Percentiles rank a stretch among this genome's conserved stretches.
Evolutionary conservation across 192 early-diverging fungal species (phyloP).

Genomic region (Coemansia pectinata): DNA sequence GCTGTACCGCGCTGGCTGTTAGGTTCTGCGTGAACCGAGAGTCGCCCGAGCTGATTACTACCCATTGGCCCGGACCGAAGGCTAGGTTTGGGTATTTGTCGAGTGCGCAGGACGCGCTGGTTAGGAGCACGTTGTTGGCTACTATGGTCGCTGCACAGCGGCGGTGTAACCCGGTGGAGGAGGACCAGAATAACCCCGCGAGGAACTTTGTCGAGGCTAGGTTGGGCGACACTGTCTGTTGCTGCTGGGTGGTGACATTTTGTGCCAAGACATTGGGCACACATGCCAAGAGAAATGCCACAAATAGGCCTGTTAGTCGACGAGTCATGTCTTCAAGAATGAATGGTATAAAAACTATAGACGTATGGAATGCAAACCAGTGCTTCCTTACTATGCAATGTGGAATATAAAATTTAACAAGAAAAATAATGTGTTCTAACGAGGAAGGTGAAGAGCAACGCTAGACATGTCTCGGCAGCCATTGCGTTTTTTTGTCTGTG

Average conservation of each 20-base stretch:
- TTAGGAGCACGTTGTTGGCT: constrained; percentile 36
- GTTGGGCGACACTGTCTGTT: constrained; percentile 10
- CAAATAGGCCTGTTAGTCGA: neutral
- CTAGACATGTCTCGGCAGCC: neutral
- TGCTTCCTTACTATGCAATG: neutral
- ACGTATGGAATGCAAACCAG: neutral
- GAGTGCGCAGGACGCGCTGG: constrained; percentile 37
- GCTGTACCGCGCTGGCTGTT: neutral
- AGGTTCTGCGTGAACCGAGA: constrained; percentile 25
- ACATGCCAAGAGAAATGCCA: neutral
- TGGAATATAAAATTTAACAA: constrained; percentile 8
- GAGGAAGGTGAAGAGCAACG: neutral
- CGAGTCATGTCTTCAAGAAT: neutral
- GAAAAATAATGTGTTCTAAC: neutral
- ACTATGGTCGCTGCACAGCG: constrained; percentile 45
- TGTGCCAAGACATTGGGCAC: neutral
- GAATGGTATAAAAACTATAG: neutral
- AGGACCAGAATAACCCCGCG: constrained; percentile 46
- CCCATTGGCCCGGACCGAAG: constrained; percentile 39
- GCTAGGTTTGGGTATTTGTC: constrained; percentile 17
- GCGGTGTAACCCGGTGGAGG: constrained; percentile 23
- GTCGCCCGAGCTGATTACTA: constrained; percentile 21
- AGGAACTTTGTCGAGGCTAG: constrained; percentile 33
- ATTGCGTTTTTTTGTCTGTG: neutral
- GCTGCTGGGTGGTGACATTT: neutral